phyloP scores from a whole-genome alignment of 2,329 filamentous ascomycete species.

The Colletotrichum trifolii region DNA sequence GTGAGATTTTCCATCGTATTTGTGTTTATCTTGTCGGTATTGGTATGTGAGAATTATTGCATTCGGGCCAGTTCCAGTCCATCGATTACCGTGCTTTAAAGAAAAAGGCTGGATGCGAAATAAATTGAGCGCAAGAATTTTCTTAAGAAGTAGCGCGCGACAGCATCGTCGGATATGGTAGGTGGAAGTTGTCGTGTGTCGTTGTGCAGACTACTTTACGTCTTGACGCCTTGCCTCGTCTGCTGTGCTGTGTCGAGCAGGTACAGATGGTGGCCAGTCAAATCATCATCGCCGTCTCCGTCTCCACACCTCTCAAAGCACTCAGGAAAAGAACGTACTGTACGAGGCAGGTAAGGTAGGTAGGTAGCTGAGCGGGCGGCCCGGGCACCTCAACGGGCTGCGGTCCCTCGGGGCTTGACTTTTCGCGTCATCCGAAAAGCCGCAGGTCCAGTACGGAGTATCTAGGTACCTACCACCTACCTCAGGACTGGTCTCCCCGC shows the following conservation, averaged over 20 bases:
- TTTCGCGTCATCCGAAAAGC: constrained; percentile 19
- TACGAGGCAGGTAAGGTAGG: background rate
- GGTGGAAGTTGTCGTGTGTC: constrained; percentile 4
- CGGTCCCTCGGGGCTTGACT: constrained; percentile 8
- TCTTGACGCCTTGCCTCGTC: constrained; percentile 4
- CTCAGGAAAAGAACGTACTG: too few species aligned
- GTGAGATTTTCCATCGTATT: constrained; percentile 64
- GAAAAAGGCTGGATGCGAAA: background rate
- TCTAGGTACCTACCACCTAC: too few species aligned
- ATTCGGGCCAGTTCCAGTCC: constrained; percentile 33
- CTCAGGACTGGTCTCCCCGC: too few species aligned
- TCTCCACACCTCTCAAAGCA: too few species aligned
- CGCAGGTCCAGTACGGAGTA: too few species aligned
- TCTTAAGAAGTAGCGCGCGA: background rate
- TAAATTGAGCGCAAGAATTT: constrained; percentile 14
- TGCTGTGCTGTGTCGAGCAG: constrained; percentile 4
- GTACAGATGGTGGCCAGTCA: constrained; percentile 12
- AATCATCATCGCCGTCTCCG: constrained; percentile 29
- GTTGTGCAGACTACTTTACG: background rate
- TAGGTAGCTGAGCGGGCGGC: too few species aligned
- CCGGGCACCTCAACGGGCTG: too few species aligned
- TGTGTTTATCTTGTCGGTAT: constrained; percentile 32
- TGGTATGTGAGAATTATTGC: constrained; percentile 34
- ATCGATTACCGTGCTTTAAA: constrained; percentile 26
- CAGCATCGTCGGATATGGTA: constrained; percentile 12